Evolutionary conservation across 805 yeast species (phyloP), one percentile per base, ranked within the genome.

Genomic region (Candida ortonii): DNA sequence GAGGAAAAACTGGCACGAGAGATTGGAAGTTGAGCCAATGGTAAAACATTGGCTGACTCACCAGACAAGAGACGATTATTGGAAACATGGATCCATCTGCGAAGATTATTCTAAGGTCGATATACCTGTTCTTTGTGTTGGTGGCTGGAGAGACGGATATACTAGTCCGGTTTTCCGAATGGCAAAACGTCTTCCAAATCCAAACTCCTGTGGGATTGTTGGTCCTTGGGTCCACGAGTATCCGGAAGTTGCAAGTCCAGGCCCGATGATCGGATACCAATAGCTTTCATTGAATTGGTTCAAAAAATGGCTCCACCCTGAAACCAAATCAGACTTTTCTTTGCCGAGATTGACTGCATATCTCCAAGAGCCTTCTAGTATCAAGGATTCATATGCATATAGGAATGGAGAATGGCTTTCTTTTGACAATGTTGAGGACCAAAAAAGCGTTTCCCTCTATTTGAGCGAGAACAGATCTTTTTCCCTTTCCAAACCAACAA

Each of bases 211-310:
- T 21, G 62, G 61, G 22, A 38, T 68, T 11, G 59, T 68, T 44
- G 72, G 73, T 15, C 73, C 72, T 7, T 68, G 73, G 73, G 72
- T 68, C 29, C 73, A 68, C 43, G 73, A 68, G 42, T 68, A 58
- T 47, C 73, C 73, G 3, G 72, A 68, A 43, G 62, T 68, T 53
- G 73, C 72, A 2, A 65, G 62, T 21, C 73, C 72, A 6, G 56
- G 58, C 7, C 73, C 73, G 20, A 61, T 59, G 36, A 62, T 68
- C 43, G 73, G 71, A 3, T 68, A 62, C 34, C 66, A 64, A 24
- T 70, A 68, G 39, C 31, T 67, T 18, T 61, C 71, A 1, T 43
- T 64, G 22, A 46, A 52, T 16, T 68, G 73, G 73, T 68, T 64
- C 49, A 41, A 47, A 25, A 67, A 66, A 36, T 65, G 63, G 45